Evolutionary conservation across 805 yeast genomes (phyloP), one percentile per base, ranked within the genome.

Genomic region (Wickerhamomyces alni): DNA sequence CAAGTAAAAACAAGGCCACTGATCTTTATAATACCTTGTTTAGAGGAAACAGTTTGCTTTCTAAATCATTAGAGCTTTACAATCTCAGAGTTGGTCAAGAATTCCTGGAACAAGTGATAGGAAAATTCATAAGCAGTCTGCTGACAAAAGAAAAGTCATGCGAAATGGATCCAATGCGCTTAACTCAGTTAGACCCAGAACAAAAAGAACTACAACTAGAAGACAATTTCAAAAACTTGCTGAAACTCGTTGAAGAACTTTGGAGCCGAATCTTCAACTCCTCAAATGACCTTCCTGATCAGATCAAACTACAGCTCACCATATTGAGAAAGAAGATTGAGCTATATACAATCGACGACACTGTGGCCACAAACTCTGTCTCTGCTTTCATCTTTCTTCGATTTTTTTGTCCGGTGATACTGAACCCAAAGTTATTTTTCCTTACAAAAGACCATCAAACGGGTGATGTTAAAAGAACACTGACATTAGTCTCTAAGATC

Each of bases 381-480:
- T 75, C 93, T 17, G 88, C 96, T 1, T 85, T 93, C 52, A 64
- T 91, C 11, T 93, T 91, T 57, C 63, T 91, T 43, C 67, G 96
- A 43, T 86, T 82, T 59, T 74, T 88, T 47, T 88, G 96, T 52
- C 98, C 99, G 0, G 95, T 96, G 0, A 74, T 91, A 22, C 63
- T 93, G 54, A 89, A 87, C 52, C 99, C 99, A 0, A 87, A 87
- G 52, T 60, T 89, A 36, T 88, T 87, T 58, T 79, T 80, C 44
- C 65, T 93, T 36, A 75, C 87, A 0, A 71, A 75, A 37, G 69
- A 74, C 28, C 91, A 85, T 49, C 87, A 87, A 43, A 70, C 79
- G 8, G 87, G 88, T 2, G 69, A 69, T 10, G 69, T 80, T 2
- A 89, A 87, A 47, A 69, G 95, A 43, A 83, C 95, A 0, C 61